Percentiles rank a stretch among this genome's conserved stretches.
Conservation (phyloP, 2,329 filamentous ascomycete species). For the Calonectria pteridis region DNA sequence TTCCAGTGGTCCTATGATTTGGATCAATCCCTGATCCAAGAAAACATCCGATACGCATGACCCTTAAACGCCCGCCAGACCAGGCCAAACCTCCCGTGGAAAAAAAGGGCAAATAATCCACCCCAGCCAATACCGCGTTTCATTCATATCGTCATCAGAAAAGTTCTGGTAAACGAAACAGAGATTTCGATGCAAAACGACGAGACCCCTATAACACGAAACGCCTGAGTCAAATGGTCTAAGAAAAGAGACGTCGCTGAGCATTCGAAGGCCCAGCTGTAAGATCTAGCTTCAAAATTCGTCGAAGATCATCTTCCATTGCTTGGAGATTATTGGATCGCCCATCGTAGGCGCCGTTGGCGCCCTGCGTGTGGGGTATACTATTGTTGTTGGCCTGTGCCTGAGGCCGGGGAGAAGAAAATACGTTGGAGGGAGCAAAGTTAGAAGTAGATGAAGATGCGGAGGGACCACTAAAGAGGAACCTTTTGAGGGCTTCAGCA, state of each 20-base stretch:
- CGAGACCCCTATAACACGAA: slow-evolving; percentile 34
- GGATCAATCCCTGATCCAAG: slow-evolving; percentile 22
- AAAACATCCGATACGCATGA: slow-evolving; percentile 27
- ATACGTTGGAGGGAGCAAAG: slow-evolving; percentile 30
- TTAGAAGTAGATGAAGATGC: slow-evolving; percentile 31
- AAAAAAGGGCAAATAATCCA: background rate
- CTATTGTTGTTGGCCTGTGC: slow-evolving; percentile 23
- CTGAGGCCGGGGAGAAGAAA: slow-evolving; percentile 36
- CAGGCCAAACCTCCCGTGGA: background rate
- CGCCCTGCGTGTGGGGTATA: slow-evolving; percentile 24
- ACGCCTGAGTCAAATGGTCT: slow-evolving; percentile 28
- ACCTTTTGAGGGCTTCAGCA: slow-evolving; percentile 68
- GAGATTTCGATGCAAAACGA: slow-evolving; percentile 40
- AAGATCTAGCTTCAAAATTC: slow-evolving; percentile 62
- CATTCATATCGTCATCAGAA: slow-evolving; percentile 23
- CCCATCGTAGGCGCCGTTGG: slow-evolving; percentile 17
- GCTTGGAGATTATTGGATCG: slow-evolving; percentile 54
- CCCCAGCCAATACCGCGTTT: slow-evolving; percentile 8
- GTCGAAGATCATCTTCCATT: slow-evolving; percentile 67
- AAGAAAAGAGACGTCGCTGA: slow-evolving; percentile 45
- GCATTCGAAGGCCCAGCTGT: slow-evolving; percentile 39
- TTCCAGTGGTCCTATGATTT: slow-evolving; percentile 20
- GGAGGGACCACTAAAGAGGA: slow-evolving; percentile 61
- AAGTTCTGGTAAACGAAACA: slow-evolving; percentile 29
- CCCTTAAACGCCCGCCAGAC: slow-evolving; percentile 25